Base-by-base conservation (phyloP, 169 alveolate species). In the Plasmodium cynomolgi region DNA sequence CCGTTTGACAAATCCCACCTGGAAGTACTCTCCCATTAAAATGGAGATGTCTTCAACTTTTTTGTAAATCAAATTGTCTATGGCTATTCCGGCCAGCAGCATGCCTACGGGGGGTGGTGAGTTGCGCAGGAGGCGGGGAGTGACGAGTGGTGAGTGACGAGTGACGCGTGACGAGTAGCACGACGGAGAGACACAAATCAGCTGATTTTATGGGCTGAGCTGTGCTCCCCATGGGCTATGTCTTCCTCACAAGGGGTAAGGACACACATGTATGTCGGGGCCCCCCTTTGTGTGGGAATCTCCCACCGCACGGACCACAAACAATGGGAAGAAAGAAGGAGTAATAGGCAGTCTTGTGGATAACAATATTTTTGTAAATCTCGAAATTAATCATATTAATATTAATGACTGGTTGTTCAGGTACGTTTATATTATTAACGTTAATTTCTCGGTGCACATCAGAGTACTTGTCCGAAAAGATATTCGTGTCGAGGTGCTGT, bases 321-420 rank as follows among this genome's bases (percentile, higher is more conserved):
- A 93, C 83, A 26, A 96, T 93, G 85, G 98, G 98, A 34, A 96
- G 73, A 72, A 86, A 95, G 74, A 96, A 96, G 34, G 98, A 92
- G 56, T 96, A 96, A 68, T 96, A 95, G 8, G 97, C 93, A 20
- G 98, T 96, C 93, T 96, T 96, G 79, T 96, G 94, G 34, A 88
- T 73, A 68, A 88, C 83, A 9, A 88, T 73, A 50, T 88, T 88
- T 88, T 88, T n/a, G 33, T 88, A 88, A 31, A 88, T 83, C 1
- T 80, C 37, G 44, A 88, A 88, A 80, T 88, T 88, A 3, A 88
- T 23, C 94, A 88, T 80, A 13, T 88, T 62, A 4, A 71, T 62
- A 80, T 88, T 88, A 41, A 88, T 74, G 34, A 23, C 33, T 6
- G 54, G 23, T n/a, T 88, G 84, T 2, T 88, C 91, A 5, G 84